Evolutionary conservation across 495 filamentous ascomycete species (phyloP), one percentile per base, ranked within the genome.

Genomic region (Hypoxylon trugodes): DNA sequence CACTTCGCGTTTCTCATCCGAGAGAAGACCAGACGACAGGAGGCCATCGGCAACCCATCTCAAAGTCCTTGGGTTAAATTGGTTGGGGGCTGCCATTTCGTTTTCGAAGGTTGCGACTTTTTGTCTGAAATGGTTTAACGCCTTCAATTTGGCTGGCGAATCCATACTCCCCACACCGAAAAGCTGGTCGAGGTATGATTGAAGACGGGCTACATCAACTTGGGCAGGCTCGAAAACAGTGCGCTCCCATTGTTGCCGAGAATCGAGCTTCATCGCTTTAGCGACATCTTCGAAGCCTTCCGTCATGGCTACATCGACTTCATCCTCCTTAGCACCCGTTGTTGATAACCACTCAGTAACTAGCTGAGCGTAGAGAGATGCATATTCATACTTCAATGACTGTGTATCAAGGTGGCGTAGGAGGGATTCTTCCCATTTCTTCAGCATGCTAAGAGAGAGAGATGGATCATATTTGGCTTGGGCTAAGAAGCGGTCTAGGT

Each of bases 291-390:
- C 79, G 59, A 81, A 81, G 8, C 42, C 72, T 68, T 61, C 77
- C 37, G 21, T 76, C 67, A 59, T 79, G 5, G 55, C 63, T 3
- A 61, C 41, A 7, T 59, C 56, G 24, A 50, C 55, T 10, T 60
- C 55, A 4, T 16, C 70, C 7, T 52, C 43, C 16, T 24, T 70
- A 6, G 40, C 61, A 41, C 24, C 73, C 53, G 66, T 67, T 4
- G 56, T 66, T 22, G 49, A 67, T 38, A 89, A 69, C 86, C 87
- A 89, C 64, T 90, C 85, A 0, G 81, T 88, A 10, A 89, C 82
- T 35, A 90, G 67, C 41, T 80, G 73, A 42, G 81, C 86, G 63
- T 88, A 89, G 15, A 90, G 78, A 12, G 79, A 74, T 0, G 85
- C 85, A 69, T 89, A 87, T 41, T 87, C 75, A 47, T 84, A 84